phyloP scores from a whole-genome alignment of 768 basidiomycete genomes.

The button mushroom (Agaricus bisporus) region DNA sequence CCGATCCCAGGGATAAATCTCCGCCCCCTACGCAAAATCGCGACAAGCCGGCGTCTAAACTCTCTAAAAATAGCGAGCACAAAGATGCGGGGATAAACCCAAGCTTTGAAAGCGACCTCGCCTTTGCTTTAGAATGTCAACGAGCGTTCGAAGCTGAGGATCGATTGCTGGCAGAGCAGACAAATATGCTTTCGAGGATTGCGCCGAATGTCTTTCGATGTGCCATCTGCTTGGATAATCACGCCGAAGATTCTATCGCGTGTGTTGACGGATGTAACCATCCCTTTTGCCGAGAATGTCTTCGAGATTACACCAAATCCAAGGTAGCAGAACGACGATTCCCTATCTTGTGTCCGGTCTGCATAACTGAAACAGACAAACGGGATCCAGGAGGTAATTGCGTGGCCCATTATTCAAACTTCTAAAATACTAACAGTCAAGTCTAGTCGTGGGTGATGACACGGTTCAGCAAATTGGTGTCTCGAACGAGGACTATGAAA shows the following conservation, averaged over 20 bases:
- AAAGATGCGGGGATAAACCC: neutral
- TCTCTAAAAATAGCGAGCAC: constrained; percentile 1
- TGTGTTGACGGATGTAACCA: constrained; percentile 36
- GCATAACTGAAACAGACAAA: neutral
- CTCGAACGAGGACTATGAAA: constrained; percentile 4
- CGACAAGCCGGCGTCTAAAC: neutral
- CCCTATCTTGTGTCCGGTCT: constrained; percentile 7
- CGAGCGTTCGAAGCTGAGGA: constrained; percentile 4
- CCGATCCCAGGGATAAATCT: neutral
- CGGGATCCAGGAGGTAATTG: constrained; percentile 1
- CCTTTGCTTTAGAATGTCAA: constrained; percentile 6
- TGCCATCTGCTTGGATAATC: constrained; percentile 39
- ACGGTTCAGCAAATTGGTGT: constrained; percentile 7
- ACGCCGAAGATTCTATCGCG: constrained; percentile 34
- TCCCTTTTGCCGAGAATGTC: constrained; percentile 8
- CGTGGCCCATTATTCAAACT: too few relatives aligned
- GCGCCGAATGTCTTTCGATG: constrained; percentile 29
- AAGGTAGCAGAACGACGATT: constrained; percentile 3
- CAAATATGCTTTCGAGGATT: neutral
- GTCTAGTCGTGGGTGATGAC: neutral
- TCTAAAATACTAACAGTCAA: neutral
- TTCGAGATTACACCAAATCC: constrained; percentile 1
- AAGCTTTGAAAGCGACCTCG: constrained; percentile 1
- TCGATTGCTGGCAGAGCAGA: neutral
- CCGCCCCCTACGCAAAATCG: neutral